Evolutionary conservation across 345 rosid genomes (phyloP), one percentile per base, ranked within the genome.

Genomic region (Bruguiera parviflora): DNA sequence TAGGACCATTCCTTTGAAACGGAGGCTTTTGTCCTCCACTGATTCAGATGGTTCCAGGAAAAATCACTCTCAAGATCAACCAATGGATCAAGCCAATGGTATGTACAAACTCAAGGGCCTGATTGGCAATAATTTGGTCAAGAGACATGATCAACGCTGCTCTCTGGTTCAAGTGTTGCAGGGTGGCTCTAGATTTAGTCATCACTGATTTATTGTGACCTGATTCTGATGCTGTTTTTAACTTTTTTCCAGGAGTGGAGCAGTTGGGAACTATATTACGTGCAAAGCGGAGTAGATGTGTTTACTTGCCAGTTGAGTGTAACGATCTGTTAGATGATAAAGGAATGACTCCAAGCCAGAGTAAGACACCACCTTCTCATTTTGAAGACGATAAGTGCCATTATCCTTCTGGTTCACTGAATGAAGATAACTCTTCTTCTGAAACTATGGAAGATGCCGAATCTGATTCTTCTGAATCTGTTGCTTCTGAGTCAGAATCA

Each of bases 281-380:
- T 72, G 82, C 86, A 71, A 92, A 92, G 87, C 82, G 94, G 85
- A 81, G 87, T 69, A 84, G 69, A 71, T 73, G 68, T 73, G 68
- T 77, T 80, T 78, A 84, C 78, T 67, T 83, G 70, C 85, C 91
- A 27, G 53, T 81, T 65, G 90, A 81, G 31, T 72, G 80, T 66
- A 71, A 80, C 65, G 85, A 81, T 78, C 81, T 72, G 69, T 68
- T 78, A 74, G 86, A 87, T 76, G 79, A 77, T 57, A 89, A 87
- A 77, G 92, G 82, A 70, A 70, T 68, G 15, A 10, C 15, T 78
- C 64, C 65, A 49, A 79, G 77, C 77, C 84, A 76, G 68, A 71
- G 67, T 72, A 85, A 75, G 72, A 76, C 75, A 69, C 66, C 81
- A 59, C 79, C 79, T 73, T 67, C 89, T 63, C 77, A 73, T 67